phyloP scores from a whole-genome alignment of 2,329 filamentous ascomycete genomes.

The Fusarium camptoceras region DNA sequence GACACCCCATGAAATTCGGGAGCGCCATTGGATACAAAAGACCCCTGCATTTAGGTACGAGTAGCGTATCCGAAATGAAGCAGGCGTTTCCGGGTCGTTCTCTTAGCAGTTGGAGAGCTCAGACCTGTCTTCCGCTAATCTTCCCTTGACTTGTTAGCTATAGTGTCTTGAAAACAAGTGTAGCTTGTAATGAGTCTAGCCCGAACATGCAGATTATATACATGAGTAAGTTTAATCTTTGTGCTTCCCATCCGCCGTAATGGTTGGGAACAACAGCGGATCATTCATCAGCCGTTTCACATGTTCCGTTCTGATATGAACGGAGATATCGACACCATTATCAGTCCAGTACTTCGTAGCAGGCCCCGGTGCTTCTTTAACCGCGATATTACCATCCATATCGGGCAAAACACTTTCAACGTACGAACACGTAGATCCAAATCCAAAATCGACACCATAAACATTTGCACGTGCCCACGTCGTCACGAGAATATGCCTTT shows the following conservation, averaged over 20 bases:
- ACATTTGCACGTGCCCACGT: constrained; percentile 44
- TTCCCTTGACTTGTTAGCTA: too few species aligned
- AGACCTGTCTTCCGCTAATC: background rate
- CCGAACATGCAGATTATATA: too few species aligned
- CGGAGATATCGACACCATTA: constrained; percentile 40
- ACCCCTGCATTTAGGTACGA: too few species aligned
- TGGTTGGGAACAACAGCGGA: constrained; percentile 20
- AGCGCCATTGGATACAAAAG: too few species aligned
- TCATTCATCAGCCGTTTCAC: constrained; percentile 37
- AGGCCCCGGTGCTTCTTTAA: constrained; percentile 42
- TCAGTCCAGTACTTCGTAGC: constrained; percentile 31
- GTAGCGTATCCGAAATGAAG: too few species aligned
- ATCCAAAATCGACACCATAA: constrained; percentile 45
- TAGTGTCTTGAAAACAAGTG: too few species aligned
- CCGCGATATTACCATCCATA: constrained; percentile 40
- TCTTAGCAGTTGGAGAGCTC: background rate
- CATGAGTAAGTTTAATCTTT: background rate
- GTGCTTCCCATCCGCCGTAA: rapidly evolving
- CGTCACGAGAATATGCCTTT: constrained; percentile 42
- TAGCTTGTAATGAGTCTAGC: too few species aligned
- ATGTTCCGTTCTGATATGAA: constrained; percentile 28
- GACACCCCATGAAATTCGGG: too few species aligned
- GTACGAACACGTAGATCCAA: constrained; percentile 28
- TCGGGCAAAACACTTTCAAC: constrained; percentile 41
- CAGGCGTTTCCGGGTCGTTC: too few species aligned